These are phyloP conservation scores for Pestalotiopsis sp. DNA, from an alignment of 2,329 filamentous ascomycete species.

Conservation along the genomic window DNA sequence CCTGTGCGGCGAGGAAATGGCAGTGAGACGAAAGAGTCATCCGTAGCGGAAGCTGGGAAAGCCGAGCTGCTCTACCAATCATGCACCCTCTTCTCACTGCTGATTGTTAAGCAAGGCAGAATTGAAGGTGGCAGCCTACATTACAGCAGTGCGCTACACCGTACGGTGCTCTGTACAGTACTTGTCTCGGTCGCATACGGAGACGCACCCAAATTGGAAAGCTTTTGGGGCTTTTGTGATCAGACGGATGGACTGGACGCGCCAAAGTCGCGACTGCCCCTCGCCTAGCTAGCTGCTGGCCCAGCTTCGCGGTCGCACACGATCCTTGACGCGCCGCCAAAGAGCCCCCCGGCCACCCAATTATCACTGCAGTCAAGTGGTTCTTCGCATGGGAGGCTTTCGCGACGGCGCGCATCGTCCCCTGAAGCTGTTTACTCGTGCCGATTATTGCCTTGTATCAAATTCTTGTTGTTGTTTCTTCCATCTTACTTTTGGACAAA, in stretches of 20 bases:
- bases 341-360: background rate
- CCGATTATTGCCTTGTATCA: background rate
- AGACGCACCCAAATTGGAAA: background rate
- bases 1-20: background rate
- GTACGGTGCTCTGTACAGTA: background rate
- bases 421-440: background rate
- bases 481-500: background rate
- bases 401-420: background rate
- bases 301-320: slow-evolving; percentile 9
- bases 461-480: background rate
- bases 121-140: slow-evolving; percentile 22
- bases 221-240: background rate
- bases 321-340: slow-evolving; percentile 3
- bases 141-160: background rate
- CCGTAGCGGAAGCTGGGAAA: background rate
- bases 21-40: background rate
- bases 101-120: slow-evolving; percentile 35
- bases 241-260: background rate
- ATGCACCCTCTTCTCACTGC: slow-evolving; percentile 1
- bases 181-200: background rate
- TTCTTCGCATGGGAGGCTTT: background rate
- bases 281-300: background rate
- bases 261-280: slow-evolving; percentile 14
- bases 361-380: background rate
- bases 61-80: slow-evolving; percentile 16